These are phyloP conservation scores for Mycena citricolor DNA, from an alignment of 1,284 basidiomycete genomes.

Conservation along the genomic window DNA sequence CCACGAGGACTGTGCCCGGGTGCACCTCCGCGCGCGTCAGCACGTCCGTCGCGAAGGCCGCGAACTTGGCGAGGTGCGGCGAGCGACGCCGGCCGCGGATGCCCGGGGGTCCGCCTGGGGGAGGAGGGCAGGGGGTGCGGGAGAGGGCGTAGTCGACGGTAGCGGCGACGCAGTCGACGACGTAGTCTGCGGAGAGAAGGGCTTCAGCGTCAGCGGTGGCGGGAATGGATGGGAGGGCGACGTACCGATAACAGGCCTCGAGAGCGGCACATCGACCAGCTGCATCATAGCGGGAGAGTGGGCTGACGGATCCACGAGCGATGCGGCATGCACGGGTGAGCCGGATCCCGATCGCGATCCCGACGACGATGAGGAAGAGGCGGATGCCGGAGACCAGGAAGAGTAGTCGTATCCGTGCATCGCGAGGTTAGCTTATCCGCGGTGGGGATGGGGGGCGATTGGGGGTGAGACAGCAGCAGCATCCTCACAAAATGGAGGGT, in stretches of 20 bases:
- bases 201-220: background rate
- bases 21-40: conserved; percentile 16
- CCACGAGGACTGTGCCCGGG: conserved; percentile 6
- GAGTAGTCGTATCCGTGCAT: too few species aligned
- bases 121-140: conserved; percentile 23
- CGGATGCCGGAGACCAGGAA: too few species aligned
- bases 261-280: conserved; percentile 47
- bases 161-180: conserved; percentile 50
- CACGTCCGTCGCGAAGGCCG: conserved; percentile 23
- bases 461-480: too few species aligned
- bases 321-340: conserved; percentile 43
- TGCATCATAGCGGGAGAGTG: conserved; percentile 50
- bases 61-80: conserved; percentile 40
- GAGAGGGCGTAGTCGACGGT: conserved; percentile 56
- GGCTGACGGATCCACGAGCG: conserved; percentile 48
- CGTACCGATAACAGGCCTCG: conserved; percentile 47
- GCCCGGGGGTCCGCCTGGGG: background rate
- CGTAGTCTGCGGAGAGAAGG: conserved; percentile 41
- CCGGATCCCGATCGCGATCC: too few species aligned
- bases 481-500: too few species aligned
- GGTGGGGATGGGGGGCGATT: too few species aligned
- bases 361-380: too few species aligned
- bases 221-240: conserved; percentile 11
- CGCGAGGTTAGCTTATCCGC: too few species aligned
- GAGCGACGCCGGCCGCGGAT: conserved; percentile 39